A percentile compares a stretch with the other conserved stretches of the same genome.
Conservation (phyloP, 176 grass and related monocot genomes). For the Aechmea fasciata region DNA sequence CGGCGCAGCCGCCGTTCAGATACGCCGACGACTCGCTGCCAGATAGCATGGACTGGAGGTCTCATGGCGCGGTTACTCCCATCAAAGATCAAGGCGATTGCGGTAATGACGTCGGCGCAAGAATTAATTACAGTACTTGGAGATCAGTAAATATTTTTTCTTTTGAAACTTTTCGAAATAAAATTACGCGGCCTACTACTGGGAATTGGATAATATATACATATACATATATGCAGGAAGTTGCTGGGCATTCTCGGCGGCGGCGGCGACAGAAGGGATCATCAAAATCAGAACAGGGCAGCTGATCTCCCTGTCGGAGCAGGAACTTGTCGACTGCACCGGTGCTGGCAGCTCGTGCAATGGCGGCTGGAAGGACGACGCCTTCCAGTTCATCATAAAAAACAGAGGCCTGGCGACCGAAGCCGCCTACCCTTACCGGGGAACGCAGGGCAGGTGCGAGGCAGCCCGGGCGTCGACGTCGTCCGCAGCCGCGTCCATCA, state of each 20-base stretch:
- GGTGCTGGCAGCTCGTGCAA: neutral
- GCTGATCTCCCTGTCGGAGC: too few species aligned
- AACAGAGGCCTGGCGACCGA: slow-evolving; percentile 27
- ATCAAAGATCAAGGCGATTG: slow-evolving; percentile 13
- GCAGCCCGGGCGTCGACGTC: slow-evolving; percentile 6
- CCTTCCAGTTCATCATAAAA: slow-evolving; percentile 24
- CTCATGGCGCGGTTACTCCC: slow-evolving; percentile 5
- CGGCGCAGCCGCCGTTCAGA: neutral
- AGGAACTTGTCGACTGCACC: slow-evolving; percentile 12
- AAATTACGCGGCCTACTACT: too few species aligned
- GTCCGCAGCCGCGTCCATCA: slow-evolving; percentile 4
- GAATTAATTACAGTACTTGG: too few species aligned
- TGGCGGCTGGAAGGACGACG: slow-evolving; percentile 5
- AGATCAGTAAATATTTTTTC: too few species aligned
- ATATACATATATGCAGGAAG: neutral
- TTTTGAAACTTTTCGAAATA: neutral
- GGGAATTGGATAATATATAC: neutral
- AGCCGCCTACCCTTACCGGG: slow-evolving; percentile 25
- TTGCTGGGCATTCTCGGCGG: slow-evolving; percentile 22
- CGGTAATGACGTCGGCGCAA: neutral
- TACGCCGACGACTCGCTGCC: neutral
- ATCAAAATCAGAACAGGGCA: neutral
- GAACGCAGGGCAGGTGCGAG: slow-evolving; percentile 12
- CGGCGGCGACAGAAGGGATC: slow-evolving; percentile 12
- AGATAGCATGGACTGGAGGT: slow-evolving; percentile 7